phyloP scores from a whole-genome alignment of 73 alveolate species.

The Paramecium caudatum region DNA sequence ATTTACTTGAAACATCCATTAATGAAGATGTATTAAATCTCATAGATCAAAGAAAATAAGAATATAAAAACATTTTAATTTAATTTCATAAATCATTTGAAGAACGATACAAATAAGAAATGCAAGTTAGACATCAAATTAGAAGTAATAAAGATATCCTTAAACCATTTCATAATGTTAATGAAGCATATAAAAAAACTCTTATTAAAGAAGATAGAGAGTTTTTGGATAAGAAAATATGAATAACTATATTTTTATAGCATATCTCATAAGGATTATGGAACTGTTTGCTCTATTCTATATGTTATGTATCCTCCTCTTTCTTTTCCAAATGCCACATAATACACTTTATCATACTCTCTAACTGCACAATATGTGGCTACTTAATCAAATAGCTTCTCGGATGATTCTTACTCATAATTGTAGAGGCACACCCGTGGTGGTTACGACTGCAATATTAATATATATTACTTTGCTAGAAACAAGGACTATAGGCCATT shows the following conservation, averaged over 20 bases:
- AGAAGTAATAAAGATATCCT: constrained; percentile 57
- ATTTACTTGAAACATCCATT: not conserved
- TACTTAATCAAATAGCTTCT: not conserved
- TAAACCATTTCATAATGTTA: constrained; percentile 25
- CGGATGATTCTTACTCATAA: not conserved
- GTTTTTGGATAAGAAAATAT: constrained; percentile 47
- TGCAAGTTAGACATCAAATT: constrained; percentile 50
- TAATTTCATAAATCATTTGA: constrained; percentile 60
- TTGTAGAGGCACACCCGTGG: not conserved
- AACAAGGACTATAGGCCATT: not conserved
- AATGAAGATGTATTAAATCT: constrained; percentile 57
- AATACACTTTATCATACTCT: not conserved
- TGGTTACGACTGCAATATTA: not conserved
- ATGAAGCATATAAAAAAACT: constrained; percentile 61
- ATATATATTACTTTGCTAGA: not conserved
- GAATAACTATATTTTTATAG: not conserved
- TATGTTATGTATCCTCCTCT: not conserved
- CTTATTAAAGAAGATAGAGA: constrained; percentile 62
- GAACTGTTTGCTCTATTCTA: not conserved
- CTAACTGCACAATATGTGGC: not conserved
- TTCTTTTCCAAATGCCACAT: not conserved
- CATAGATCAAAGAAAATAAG: constrained; percentile 65
- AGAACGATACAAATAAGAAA: constrained; percentile 61
- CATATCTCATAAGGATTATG: too few species aligned
- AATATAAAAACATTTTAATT: constrained; percentile 47